These are phyloP conservation scores for Trichoderma sp. DNA, from an alignment of 2,329 filamentous ascomycete species.

Conservation along the genomic window DNA sequence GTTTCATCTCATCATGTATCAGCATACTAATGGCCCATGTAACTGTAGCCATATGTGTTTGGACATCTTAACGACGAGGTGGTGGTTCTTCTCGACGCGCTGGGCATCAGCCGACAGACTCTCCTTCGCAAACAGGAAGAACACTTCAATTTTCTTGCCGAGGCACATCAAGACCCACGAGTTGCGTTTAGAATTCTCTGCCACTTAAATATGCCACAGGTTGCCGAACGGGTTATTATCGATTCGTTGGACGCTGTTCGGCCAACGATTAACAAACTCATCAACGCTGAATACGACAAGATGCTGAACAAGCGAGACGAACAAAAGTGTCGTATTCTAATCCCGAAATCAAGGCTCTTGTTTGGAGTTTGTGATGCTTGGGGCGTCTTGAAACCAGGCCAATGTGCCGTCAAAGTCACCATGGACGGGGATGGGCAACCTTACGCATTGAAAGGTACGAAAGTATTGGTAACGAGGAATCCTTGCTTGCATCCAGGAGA, in stretches of 20 bases:
- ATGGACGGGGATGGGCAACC: conserved; percentile 38
- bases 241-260: conserved; percentile 37
- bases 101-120: conserved; percentile 36
- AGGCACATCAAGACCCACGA: conserved; percentile 31
- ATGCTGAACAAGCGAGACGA: conserved; percentile 38
- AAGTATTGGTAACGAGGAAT: conserved; percentile 44
- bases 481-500: conserved; percentile 47
- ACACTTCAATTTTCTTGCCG: conserved; percentile 37
- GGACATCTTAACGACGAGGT: conserved; percentile 46
- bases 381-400: conserved; percentile 39
- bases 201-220: conserved; percentile 34
- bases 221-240: conserved; percentile 42
- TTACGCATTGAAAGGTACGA: conserved; percentile 36
- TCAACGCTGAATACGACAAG: conserved; percentile 36
- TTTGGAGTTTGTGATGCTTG: conserved; percentile 43
- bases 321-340: conserved; percentile 40
- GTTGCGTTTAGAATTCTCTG: conserved; percentile 40
- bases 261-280: conserved; percentile 31
- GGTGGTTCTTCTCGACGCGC: conserved; percentile 40
- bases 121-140: conserved; percentile 40
- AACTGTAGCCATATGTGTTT: conserved; percentile 39
- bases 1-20: too few relatives aligned
- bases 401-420: conserved; percentile 42
- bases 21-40: not conserved
- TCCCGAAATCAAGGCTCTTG: conserved; percentile 40